These are phyloP conservation scores for Limonium bicolor DNA, from an alignment of 148 eudicot species.

Conservation along the genomic window DNA sequence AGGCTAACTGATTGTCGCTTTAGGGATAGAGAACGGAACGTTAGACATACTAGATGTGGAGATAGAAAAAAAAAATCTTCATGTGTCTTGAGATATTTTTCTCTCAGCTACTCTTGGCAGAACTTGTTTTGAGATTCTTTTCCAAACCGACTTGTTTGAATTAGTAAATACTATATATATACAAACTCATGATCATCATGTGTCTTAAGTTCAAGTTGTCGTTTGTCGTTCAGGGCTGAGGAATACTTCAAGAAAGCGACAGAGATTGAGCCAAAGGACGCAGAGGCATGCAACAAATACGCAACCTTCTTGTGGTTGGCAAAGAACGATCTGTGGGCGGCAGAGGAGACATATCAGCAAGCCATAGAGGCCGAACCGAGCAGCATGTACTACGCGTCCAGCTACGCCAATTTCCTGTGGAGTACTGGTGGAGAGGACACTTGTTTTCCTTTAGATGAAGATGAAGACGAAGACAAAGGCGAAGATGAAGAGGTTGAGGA, in stretches of 20 bases:
- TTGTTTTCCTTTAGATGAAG: slow-evolving; percentile 45
- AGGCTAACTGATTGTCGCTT: no score
- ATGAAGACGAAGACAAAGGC: slow-evolving; percentile 13
- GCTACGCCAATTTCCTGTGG: slow-evolving; percentile 85
- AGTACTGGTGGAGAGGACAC: slow-evolving; percentile 88
- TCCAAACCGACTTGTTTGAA: no score
- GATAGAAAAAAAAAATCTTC: no score
- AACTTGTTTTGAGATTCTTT: no score
- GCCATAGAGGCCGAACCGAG: slow-evolving; percentile 74
- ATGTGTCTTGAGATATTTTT: no score
- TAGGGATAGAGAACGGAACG: no score
- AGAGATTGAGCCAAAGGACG: slow-evolving; percentile 67
- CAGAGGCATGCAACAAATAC: slow-evolving; percentile 73
- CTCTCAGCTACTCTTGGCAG: no score
- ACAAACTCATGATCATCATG: no score
- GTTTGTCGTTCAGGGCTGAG: slow-evolving; percentile 73
- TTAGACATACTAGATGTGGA: no score
- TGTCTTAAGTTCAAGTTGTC: no score
- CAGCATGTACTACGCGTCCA: slow-evolving; percentile 58
- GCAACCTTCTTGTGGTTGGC: slow-evolving; percentile 83
- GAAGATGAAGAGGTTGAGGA: no score
- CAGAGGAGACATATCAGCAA: slow-evolving; percentile 80
- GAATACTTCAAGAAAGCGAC: slow-evolving; percentile 74
- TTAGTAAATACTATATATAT: no score
- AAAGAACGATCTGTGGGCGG: slow-evolving; percentile 83